Evolutionary conservation across 1,284 basidiomycete genomes (phyloP).

Genomic region (Melampsora americana): DNA sequence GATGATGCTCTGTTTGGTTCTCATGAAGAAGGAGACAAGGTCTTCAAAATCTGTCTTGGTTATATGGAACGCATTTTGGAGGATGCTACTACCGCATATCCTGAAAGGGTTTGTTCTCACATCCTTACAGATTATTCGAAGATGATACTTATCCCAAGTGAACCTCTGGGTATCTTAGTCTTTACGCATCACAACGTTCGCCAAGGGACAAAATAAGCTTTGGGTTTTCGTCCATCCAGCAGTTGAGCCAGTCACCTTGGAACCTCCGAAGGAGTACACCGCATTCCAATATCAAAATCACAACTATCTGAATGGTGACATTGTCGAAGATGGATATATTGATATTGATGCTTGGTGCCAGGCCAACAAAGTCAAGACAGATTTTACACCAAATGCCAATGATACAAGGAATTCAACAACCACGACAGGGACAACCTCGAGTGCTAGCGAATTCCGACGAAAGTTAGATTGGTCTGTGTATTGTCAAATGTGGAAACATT

Average conservation of each 20-base stretch:
- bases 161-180: constrained; percentile 15
- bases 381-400: neutral
- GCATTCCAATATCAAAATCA: constrained; percentile 41
- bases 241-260: constrained; percentile 20
- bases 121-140: neutral
- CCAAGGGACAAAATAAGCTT: constrained; percentile 34
- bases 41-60: constrained; percentile 73
- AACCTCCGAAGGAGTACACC: constrained; percentile 37
- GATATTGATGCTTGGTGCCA: constrained; percentile 27
- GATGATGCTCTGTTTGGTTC: constrained; percentile 74
- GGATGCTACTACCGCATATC: constrained; percentile 65
- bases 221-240: constrained; percentile 39
- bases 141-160: neutral
- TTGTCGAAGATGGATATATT: constrained; percentile 21
- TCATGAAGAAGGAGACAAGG: constrained; percentile 64
- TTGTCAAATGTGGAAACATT: constrained; percentile 34
- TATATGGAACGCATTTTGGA: constrained; percentile 70
- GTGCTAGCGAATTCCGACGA: constrained; percentile 19
- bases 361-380: constrained; percentile 7
- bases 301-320: constrained; percentile 40
- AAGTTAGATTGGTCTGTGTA: constrained; percentile 43
- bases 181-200: constrained; percentile 39
- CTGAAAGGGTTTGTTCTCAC: constrained; percentile 57
- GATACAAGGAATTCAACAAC: constrained; percentile 1
- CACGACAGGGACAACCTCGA: neutral